Conservation (phyloP, 371 early-diverging fungal species). For the Apophysomyces sp. region DNA sequence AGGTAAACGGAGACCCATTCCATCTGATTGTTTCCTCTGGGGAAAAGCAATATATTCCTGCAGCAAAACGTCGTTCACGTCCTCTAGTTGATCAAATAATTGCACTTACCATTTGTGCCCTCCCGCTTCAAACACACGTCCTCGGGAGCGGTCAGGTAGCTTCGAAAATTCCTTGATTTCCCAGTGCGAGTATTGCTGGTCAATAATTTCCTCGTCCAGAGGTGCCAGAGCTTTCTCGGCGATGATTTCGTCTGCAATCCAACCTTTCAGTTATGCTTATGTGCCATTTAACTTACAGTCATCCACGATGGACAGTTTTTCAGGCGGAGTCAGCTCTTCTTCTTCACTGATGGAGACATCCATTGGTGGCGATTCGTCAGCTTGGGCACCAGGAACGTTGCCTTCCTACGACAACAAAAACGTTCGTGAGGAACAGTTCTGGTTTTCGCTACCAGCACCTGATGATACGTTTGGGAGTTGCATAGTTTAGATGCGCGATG, state of each 20-base stretch:
- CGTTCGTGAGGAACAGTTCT: neutral
- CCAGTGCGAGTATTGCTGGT: constrained; percentile 51
- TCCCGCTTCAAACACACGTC: constrained; percentile 57
- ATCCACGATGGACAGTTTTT: neutral
- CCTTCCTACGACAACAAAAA: neutral
- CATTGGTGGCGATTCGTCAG: neutral
- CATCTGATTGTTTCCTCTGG: constrained; percentile 76
- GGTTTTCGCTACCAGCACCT: neutral
- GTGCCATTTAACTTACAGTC: neutral
- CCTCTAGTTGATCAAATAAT: neutral
- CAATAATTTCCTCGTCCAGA: constrained; percentile 43
- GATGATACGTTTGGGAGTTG: neutral
- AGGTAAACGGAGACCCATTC: constrained; percentile 79
- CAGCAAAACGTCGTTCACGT: neutral
- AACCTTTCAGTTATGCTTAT: neutral
- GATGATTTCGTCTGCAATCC: constrained; percentile 18
- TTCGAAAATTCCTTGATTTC: constrained; percentile 43
- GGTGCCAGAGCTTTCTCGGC: constrained; percentile 32
- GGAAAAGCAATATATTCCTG: constrained; percentile 88
- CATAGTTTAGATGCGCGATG: neutral
- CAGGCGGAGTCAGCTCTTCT: constrained; percentile 1
- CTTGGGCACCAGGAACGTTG: neutral
- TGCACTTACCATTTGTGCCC: constrained; percentile 52
- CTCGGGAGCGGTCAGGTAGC: constrained; percentile 48
- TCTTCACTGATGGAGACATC: neutral